phyloP scores from a whole-genome alignment of 1,284 basidiomycete species.

The Malassezia restricta region DNA sequence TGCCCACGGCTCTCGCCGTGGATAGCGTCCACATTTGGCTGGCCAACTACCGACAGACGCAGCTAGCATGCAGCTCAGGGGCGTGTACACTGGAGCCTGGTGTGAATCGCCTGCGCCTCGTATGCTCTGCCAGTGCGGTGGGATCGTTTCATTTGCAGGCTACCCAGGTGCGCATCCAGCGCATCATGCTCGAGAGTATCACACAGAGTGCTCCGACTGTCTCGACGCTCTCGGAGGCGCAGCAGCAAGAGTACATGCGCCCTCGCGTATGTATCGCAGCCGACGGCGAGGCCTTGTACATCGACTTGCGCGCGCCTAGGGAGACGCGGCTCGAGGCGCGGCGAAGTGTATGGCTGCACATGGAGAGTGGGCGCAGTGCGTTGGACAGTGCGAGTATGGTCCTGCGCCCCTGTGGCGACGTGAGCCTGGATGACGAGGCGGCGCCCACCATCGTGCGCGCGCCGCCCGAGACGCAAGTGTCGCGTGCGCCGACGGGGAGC shows the following conservation, averaged over 20 bases:
- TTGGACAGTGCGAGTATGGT: conserved; percentile 19
- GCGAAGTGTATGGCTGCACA: conserved; percentile 19
- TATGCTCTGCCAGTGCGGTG: conserved; percentile 21
- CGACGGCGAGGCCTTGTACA: conserved; percentile 26
- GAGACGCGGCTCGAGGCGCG: conserved; percentile 27
- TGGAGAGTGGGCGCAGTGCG: conserved; percentile 24
- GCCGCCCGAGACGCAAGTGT: neutral
- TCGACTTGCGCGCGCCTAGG: conserved; percentile 14
- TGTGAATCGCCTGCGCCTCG: conserved; percentile 18
- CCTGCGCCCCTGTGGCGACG: neutral
- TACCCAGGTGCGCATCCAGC: conserved; percentile 27
- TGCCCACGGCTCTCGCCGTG: conserved; percentile 20
- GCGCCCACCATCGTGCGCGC: neutral
- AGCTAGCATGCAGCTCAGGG: conserved; percentile 32
- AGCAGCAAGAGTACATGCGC: conserved; percentile 11
- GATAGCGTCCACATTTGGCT: conserved; percentile 35
- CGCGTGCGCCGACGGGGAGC: neutral
- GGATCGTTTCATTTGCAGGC: conserved; percentile 36
- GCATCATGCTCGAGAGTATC: conserved; percentile 34
- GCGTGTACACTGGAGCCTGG: conserved; percentile 21
- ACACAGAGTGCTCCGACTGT: neutral
- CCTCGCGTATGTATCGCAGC: conserved; percentile 24
- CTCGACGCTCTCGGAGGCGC: conserved; percentile 6
- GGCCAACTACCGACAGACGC: conserved; percentile 16
- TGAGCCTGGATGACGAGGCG: neutral